Evolutionary conservation across 306 rosid species (phyloP).

Genomic region (Cyclanthera cordifolia): DNA sequence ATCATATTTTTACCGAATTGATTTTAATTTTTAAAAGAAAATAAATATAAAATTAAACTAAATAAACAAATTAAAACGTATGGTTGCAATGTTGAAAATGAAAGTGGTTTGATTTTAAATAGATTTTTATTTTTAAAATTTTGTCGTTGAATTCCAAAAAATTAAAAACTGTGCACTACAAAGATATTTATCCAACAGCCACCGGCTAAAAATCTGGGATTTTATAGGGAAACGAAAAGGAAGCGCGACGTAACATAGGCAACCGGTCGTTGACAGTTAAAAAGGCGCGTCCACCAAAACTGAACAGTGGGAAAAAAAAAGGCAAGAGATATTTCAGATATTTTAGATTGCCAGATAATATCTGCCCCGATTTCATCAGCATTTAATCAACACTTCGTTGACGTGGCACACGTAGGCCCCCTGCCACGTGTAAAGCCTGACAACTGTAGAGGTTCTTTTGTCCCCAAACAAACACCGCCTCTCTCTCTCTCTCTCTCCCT

Average conservation of each 20-base stretch:
- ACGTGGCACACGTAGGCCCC: conserved; percentile 50
- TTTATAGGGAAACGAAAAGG: neutral
- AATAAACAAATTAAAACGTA: too few relatives aligned
- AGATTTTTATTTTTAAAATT: too few relatives aligned
- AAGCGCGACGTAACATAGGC: neutral
- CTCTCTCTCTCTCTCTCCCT: conserved; percentile 4
- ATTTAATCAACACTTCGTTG: conserved; percentile 18
- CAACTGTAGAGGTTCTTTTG: conserved; percentile 43
- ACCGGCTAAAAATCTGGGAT: neutral
- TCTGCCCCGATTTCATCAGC: conserved; percentile 16
- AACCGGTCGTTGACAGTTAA: conserved; percentile 6
- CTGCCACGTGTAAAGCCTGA: conserved; percentile 72
- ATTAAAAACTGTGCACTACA: too few relatives aligned
- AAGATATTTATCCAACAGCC: neutral
- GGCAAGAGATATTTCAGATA: conserved; percentile 3
- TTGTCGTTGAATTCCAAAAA: too few relatives aligned
- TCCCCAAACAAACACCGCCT: conserved; percentile 24
- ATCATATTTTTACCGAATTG: too few relatives aligned
- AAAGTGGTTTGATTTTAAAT: too few relatives aligned
- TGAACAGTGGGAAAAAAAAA: neutral
- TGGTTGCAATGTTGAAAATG: too few relatives aligned
- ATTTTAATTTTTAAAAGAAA: too few relatives aligned
- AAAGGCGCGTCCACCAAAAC: neutral
- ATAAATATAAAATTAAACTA: too few relatives aligned
- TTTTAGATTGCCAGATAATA: conserved; percentile 30